These are phyloP conservation scores for Nematocida ironsii DNA, from an alignment of 371 early-diverging fungal species.

Conservation along the genomic window DNA sequence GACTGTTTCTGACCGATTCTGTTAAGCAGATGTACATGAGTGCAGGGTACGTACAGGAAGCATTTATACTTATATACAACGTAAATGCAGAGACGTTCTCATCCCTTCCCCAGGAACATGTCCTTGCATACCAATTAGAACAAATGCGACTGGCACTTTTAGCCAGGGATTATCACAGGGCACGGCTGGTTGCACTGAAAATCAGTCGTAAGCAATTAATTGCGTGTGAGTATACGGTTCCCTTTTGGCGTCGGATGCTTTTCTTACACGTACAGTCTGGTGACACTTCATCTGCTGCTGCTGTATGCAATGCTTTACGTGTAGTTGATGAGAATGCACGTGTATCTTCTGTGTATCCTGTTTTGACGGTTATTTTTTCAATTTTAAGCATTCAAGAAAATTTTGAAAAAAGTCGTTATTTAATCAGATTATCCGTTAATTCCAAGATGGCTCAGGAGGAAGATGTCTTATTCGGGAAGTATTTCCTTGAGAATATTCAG, in stretches of 20 bases:
- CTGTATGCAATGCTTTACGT: too few relatives aligned
- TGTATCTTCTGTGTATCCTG: too few relatives aligned
- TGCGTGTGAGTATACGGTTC: conserved; percentile 4
- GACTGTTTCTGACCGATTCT: conserved; percentile 60
- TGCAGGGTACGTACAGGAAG: conserved; percentile 29
- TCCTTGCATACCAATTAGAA: conserved; percentile 67
- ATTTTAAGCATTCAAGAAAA: too few relatives aligned
- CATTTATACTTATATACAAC: conserved; percentile 59
- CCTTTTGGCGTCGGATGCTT: conserved; percentile 15
- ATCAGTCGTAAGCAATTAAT: conserved; percentile 64
- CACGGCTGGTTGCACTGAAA: conserved; percentile 56
- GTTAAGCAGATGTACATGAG: conserved; percentile 58
- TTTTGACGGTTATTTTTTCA: too few relatives aligned
- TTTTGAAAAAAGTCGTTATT: too few relatives aligned
- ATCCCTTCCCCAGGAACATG: conserved; percentile 52
- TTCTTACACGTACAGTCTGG: conserved; percentile 58
- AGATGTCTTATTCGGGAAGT: too few relatives aligned
- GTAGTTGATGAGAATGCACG: too few relatives aligned
- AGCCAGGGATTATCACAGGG: conserved; percentile 60
- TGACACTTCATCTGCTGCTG: not conserved
- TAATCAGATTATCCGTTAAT: too few relatives aligned
- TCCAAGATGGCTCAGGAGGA: too few relatives aligned
- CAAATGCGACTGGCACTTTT: conserved; percentile 62
- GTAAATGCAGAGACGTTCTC: conserved; percentile 70
- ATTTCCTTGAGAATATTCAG: too few relatives aligned